Evolutionary conservation across 768 basidiomycete genomes (phyloP), one percentile per base, ranked within the genome.

Genomic region (Panus rudis): DNA sequence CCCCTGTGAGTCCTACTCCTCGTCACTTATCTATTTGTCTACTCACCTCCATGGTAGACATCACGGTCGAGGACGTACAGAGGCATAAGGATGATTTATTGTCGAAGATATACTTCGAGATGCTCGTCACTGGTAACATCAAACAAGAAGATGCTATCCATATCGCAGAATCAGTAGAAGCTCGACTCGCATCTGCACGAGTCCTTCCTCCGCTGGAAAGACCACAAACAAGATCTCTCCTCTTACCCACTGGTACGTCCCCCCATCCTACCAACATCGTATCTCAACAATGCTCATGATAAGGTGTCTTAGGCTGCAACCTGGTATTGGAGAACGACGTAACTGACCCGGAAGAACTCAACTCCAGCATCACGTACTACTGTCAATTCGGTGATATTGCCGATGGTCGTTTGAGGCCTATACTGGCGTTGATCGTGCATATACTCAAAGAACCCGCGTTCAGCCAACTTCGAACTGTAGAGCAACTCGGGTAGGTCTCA

Each of bases 101-200:
- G 14, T 54, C 57, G 16, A 56, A 68, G 28, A 41, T 70, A 33
- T 62, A 68, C 47, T 57, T 76, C 37, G 67, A 74, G 41, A 59
- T 60, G 0, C 55, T 79, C 17, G 61, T 73, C 3, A 71, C 70
- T 37, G 77, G 77, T 14, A 78, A 76, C 54, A 50, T 73, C 10
- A 45, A 51, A 0, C 50, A 62, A 16, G 61, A 73, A 37, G 56
- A 54, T 28, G 70, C 75, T 5, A 50, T 68, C 12, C 48, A 48
- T 6, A 58, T 76, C 1, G 54, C 66, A 25, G 49, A 60, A 16
- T 48, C 60, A 25, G 53, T 67, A 4, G 75, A 77, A 49, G 39
- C 55, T 5, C 59, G 59, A 7, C 55, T 78, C 14, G 30, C 45
- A 10, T n/a, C n/a, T 17, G 52, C 68, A 3, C 46, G 62, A 22